Evolutionary conservation across 306 rosid genomes (phyloP).

Genomic region (Elaeagnus macrophylla): DNA sequence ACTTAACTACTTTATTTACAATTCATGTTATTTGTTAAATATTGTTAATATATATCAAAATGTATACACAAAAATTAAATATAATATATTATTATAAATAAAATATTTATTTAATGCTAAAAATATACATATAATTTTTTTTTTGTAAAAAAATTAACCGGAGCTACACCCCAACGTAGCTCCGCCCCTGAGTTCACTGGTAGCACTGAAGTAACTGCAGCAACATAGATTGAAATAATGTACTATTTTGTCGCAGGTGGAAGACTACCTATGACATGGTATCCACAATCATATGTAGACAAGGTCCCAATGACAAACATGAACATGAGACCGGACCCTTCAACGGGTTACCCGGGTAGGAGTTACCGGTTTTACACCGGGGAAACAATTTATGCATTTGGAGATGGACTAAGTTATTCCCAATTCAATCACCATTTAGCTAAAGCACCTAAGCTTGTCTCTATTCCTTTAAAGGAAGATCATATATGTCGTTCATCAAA

Average conservation of each 20-base stretch:
- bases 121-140: no score
- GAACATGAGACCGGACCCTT: constrained; percentile 87
- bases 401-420: constrained; percentile 76
- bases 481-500: constrained; percentile 54
- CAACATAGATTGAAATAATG: no score
- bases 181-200: no score
- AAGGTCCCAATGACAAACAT: constrained; percentile 88
- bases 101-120: no score
- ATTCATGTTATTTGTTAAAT: no score
- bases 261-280: constrained; percentile 96
- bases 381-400: constrained; percentile 67
- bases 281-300: constrained; percentile 79
- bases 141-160: no score
- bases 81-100: no score
- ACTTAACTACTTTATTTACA: neutral
- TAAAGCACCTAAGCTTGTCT: constrained; percentile 49
- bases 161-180: no score
- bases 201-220: no score
- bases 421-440: constrained; percentile 43
- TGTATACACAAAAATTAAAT: no score
- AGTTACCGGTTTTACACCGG: constrained; percentile 81
- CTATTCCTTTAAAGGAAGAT: constrained; percentile 51
- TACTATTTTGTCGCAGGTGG: constrained; percentile 50
- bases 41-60: no score
- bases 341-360: constrained; percentile 77